Base-by-base conservation (phyloP, 352 stramenopile genomes). In the Globisporangium apiculatum region DNA sequence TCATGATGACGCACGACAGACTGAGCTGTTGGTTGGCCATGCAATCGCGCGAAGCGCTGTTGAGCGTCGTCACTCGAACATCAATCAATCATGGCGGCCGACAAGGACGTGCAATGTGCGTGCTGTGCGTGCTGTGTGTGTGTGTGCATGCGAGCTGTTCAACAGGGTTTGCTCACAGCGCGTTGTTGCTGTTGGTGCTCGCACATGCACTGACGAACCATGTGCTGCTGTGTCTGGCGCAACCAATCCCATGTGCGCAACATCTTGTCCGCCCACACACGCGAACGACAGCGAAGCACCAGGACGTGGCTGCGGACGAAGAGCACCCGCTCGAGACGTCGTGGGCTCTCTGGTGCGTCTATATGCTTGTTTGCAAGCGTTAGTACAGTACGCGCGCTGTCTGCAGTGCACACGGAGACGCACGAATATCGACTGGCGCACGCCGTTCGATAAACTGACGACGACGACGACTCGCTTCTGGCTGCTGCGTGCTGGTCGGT, bases 271-370 rank as follows among this genome's bases (percentile, higher is more conserved):
- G 8, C 12, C 24, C 4, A n/a, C 37, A 10, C 38, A 31, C 24
- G 8, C 14, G 35, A 24, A 12, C 45, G 7, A 45, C 58, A 65
- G 59, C 55, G 42, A 65, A 60, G 59, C 50, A 58, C 36, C 59
- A 60, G 35, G 59, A 65, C 17, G 53, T 17, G 17, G 46, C n/a
- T 47, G 59, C 59, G n/a, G 59, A 87, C 58, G 74, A 81, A 46
- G 84, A 94, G 64, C 90, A 97, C 70, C 75, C 71, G 55, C 67
- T 97, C 37, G 76, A 97, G 67, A 95, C 90, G 47, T 69, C 75
- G 60, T 97, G 90, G 90, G 86, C 75, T 55, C 86, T 97, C 55
- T 94, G 84, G 84, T 94, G 68, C 47, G 76, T 67, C 14, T 15
- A n/a, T 45, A 18, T 18, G 38, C 24, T 37, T 14, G 37, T 35